Conservation (phyloP, 1,284 basidiomycete species). For the Mycena citricolor region DNA sequence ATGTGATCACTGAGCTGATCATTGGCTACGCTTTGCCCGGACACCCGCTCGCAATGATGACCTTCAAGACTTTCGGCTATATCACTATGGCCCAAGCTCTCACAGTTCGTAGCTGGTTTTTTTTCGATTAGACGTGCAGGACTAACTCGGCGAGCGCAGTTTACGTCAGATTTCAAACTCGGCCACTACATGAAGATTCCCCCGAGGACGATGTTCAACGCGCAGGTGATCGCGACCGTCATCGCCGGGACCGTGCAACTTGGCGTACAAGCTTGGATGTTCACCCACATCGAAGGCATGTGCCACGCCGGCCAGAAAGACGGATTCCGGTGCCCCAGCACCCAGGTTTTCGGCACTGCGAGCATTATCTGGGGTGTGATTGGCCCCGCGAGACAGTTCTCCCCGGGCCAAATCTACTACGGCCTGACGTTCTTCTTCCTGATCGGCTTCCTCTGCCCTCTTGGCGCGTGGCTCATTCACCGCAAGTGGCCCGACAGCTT, state of each 20-base stretch:
- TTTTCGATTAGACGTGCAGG: too few relatives aligned
- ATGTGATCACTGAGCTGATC: constrained; percentile 59
- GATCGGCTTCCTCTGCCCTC: constrained; percentile 43
- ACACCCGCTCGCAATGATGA: constrained; percentile 60
- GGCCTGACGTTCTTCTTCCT: constrained; percentile 49
- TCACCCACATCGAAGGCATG: constrained; percentile 43
- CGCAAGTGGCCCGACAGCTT: constrained; percentile 44
- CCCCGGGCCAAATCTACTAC: constrained; percentile 38
- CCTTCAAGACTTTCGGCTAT: constrained; percentile 51
- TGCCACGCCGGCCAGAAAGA: constrained; percentile 36
- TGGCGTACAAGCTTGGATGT: constrained; percentile 46
- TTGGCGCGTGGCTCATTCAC: constrained; percentile 41
- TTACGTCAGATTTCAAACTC: constrained; percentile 69
- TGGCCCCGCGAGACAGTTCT: constrained; percentile 44
- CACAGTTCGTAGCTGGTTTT: too few relatives aligned
- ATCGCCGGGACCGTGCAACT: constrained; percentile 51
- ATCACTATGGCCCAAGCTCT: constrained; percentile 42
- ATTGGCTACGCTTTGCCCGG: constrained; percentile 48
- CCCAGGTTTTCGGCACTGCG: constrained; percentile 40
- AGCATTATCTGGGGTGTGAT: constrained; percentile 40
- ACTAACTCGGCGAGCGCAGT: constrained; percentile 52
- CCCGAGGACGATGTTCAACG: too few relatives aligned
- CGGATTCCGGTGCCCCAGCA: constrained; percentile 44
- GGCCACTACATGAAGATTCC: constrained; percentile 63
- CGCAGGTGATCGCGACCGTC: constrained; percentile 51